Evolutionary conservation across 129 eudicot species (phyloP).

Genomic region (Helichrysum umbraculigerum): DNA sequence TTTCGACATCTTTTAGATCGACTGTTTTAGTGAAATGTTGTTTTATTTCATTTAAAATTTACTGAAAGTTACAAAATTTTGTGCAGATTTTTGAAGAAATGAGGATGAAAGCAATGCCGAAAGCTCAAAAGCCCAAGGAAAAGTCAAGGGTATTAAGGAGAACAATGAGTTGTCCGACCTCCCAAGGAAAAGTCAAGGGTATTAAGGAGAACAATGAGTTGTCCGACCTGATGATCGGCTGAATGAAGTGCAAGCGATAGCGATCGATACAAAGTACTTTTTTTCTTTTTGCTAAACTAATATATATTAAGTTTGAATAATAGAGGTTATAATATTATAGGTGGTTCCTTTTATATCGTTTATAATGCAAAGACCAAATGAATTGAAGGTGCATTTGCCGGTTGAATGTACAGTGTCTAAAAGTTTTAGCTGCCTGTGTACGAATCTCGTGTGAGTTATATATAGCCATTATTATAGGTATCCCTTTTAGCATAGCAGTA

Average conservation of each 20-base stretch:
- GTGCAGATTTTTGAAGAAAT: slow-evolving; percentile 58
- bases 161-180: slow-evolving; percentile 48
- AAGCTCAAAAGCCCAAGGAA: slow-evolving; percentile 43
- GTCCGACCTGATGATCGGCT: slow-evolving; percentile 32
- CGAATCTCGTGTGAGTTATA: slow-evolving; percentile 29
- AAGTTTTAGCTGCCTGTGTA: slow-evolving; percentile 4
- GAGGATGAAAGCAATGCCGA: slow-evolving; percentile 39
- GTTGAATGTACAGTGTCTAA: slow-evolving; percentile 29
- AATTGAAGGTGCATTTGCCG: slow-evolving; percentile 8
- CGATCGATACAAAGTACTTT: background rate
- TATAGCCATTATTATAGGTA: slow-evolving; percentile 23
- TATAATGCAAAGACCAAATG: background rate
- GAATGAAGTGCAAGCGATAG: background rate
- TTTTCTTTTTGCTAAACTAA: slow-evolving; percentile 6
- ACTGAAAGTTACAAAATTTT: background rate
- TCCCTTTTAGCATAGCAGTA: background rate
- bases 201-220: slow-evolving; percentile 62
- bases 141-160: slow-evolving; percentile 55
- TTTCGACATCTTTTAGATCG: background rate
- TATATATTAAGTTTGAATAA: slow-evolving; percentile 24
- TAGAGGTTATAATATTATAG: slow-evolving; percentile 21
- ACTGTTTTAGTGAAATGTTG: background rate
- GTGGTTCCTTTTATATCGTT: background rate
- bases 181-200: slow-evolving; percentile 38
- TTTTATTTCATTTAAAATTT: background rate